Base-by-base conservation (phyloP, 2,329 filamentous ascomycete genomes). In the Aspergillus spinulosporus region DNA sequence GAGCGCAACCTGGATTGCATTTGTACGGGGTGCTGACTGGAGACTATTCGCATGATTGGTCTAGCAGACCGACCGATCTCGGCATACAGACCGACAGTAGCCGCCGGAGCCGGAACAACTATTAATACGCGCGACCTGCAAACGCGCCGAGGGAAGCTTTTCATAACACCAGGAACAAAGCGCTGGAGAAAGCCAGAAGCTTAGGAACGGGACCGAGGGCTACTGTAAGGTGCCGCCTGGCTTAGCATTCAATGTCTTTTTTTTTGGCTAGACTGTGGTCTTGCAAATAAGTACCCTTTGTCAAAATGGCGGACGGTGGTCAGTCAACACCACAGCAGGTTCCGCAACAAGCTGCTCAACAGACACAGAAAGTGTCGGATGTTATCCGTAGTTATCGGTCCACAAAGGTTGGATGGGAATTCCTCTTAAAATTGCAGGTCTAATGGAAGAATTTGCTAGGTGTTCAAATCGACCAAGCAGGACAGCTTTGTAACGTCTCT, bases 331-430 rank as follows among this genome's bases (percentile, higher is more conserved):
- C 57, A 57, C 69, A 63, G 49, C 65, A 52, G 52, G 65, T 59
- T 47, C 54, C 62, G 31, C 61, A 69, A 36, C 65, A 66, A 49
- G 56, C 68, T 53, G 48, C 64, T 26, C 64, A 64, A 32, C 60
- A 65, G 55, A 82, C 82, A 4, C 85, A 88, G 9, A 89, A 89
- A 69, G 82, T 96, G 53, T 82, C 84, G 66, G 90, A 96, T 67
- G 82, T 94, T 63, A 87, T 96, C 64, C 80, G 84, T 37, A 86
- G 82, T 53, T 96, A 90, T 71, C 83, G 90, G 49, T 90, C 93
- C 5, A 88, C 88, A 46, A 92, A 91, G 81, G 90, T 93, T 76
- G 64, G 75, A 62, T 7, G 44, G 7, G 44, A 21, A 4, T 14
- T 12, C 21, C 14, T 40, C 8, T 8, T 36, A 2, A 43, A 43